These are phyloP conservation scores for Podila epicladia DNA, from an alignment of 192 early-diverging fungal species.

Conservation along the genomic window DNA sequence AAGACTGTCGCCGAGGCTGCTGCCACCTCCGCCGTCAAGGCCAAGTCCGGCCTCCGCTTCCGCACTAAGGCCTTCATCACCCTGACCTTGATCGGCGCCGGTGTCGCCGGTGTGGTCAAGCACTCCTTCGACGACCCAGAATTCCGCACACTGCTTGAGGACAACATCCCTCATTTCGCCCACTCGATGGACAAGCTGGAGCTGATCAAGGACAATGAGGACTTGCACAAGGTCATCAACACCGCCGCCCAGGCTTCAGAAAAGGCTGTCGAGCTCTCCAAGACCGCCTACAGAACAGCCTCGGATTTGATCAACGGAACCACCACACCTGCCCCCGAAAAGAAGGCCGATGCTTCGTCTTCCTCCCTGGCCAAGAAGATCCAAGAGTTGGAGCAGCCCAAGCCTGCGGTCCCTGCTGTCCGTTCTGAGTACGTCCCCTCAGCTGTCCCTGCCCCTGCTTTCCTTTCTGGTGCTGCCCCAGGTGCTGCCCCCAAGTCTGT, in stretches of 20 bases:
- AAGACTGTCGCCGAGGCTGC: slow-evolving; percentile 29
- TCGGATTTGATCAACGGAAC: slow-evolving; percentile 50
- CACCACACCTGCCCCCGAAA: slow-evolving; percentile 44
- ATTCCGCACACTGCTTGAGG: slow-evolving; percentile 36
- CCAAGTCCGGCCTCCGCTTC: slow-evolving; percentile 35
- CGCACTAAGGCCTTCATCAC: slow-evolving; percentile 47
- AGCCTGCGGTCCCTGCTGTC: slow-evolving; percentile 34
- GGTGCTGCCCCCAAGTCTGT: slow-evolving; percentile 12
- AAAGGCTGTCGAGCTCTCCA: slow-evolving; percentile 36
- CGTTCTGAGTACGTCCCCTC: slow-evolving; percentile 39
- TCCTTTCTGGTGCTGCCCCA: slow-evolving; percentile 37
- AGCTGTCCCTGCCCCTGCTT: slow-evolving; percentile 21
- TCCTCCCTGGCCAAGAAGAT: slow-evolving; percentile 39
- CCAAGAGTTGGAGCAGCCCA: slow-evolving; percentile 47
- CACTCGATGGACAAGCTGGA: slow-evolving; percentile 46
- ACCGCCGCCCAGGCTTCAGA: slow-evolving; percentile 11
- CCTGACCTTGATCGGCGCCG: slow-evolving; percentile 38
- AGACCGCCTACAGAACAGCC: slow-evolving; percentile 31
- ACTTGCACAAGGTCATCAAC: slow-evolving; percentile 18
- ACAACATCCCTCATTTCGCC: slow-evolving; percentile 43
- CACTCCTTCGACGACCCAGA: slow-evolving; percentile 41
- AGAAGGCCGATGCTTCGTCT: neutral
- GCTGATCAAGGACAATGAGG: slow-evolving; percentile 49
- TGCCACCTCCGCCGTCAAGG: slow-evolving; percentile 12
- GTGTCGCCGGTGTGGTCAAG: slow-evolving; percentile 46